These are phyloP conservation scores for Linum usitatissimum DNA, from an alignment of 345 rosid genomes.

Conservation along the genomic window DNA sequence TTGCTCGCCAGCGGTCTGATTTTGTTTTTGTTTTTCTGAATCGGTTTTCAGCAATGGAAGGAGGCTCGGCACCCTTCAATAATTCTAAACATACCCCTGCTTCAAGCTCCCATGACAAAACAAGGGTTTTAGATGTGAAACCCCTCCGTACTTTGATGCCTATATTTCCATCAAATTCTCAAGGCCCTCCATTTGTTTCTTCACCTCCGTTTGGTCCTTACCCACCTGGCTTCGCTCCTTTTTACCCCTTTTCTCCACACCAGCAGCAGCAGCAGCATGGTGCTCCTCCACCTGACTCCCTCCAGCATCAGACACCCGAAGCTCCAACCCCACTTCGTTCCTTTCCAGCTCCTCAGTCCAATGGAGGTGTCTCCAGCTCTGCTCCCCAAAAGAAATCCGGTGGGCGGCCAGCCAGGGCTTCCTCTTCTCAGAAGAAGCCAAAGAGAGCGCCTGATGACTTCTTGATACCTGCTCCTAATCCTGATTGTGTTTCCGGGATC, in stretches of 20 bases:
- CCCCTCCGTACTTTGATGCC: slow-evolving; percentile 68
- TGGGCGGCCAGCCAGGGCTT: not conserved
- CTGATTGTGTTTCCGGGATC: slow-evolving; percentile 15
- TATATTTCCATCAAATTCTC: slow-evolving; percentile 31
- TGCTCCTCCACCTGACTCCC: slow-evolving; percentile 19
- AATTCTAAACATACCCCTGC: slow-evolving; percentile 8
- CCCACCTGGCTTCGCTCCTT: slow-evolving; percentile 57
- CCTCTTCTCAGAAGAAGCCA: slow-evolving; percentile 5
- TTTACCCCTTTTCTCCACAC: slow-evolving; percentile 45
- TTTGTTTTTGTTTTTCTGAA: not conserved
- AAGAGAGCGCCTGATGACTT: slow-evolving; percentile 10
- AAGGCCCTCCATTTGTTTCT: slow-evolving; percentile 37
- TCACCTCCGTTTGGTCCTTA: slow-evolving; percentile 47
- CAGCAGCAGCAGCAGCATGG: slow-evolving; percentile 14
- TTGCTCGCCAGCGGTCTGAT: not conserved
- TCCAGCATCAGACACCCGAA: slow-evolving; percentile 21
- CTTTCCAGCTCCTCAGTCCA: slow-evolving; percentile 27
- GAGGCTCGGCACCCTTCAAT: slow-evolving; percentile 21
- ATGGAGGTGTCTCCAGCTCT: slow-evolving; percentile 3
- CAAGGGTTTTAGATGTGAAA: slow-evolving; percentile 61
- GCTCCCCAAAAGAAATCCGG: not conserved
- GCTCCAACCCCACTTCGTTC: slow-evolving; percentile 40
- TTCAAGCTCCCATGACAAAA: slow-evolving; percentile 32
- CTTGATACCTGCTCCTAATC: slow-evolving; percentile 1
- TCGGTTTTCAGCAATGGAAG: slow-evolving; percentile 28